Conservation (phyloP, 225 moss, liverwort and hornwort genomes). For the Marchantia paleacea region DNA sequence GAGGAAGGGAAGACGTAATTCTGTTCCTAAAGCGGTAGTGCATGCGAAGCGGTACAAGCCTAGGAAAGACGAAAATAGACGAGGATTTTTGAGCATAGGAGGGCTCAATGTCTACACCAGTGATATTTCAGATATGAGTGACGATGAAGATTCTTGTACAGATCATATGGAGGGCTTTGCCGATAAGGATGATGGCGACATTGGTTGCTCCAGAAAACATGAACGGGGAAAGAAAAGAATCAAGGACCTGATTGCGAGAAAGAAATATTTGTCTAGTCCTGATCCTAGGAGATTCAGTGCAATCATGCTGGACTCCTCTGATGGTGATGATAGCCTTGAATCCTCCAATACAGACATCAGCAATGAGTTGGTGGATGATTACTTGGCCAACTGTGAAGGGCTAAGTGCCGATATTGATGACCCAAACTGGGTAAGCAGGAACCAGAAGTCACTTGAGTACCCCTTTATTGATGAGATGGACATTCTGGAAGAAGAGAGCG, state of each 20-base stretch:
- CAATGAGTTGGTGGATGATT: slow-evolving; percentile 73
- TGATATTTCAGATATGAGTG: slow-evolving; percentile 22
- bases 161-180: slow-evolving; percentile 36
- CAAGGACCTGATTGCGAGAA: slow-evolving; percentile 24
- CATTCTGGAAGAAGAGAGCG: slow-evolving; percentile 22
- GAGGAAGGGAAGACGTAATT: slow-evolving; percentile 35
- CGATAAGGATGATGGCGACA: slow-evolving; percentile 44
- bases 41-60: background rate
- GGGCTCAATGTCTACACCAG: slow-evolving; percentile 61
- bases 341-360: slow-evolving; percentile 65
- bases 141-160: slow-evolving; percentile 23
- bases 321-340: slow-evolving; percentile 54
- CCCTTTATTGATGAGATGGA: slow-evolving; percentile 64
- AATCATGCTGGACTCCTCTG: slow-evolving; percentile 52
- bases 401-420: slow-evolving; percentile 50
- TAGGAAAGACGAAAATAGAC: slow-evolving; percentile 24
- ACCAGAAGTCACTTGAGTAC: slow-evolving; percentile 44
- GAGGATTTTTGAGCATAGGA: slow-evolving; percentile 67
- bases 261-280: slow-evolving; percentile 25
- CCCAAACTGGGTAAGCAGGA: slow-evolving; percentile 47
- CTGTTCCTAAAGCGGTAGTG: slow-evolving; percentile 16
- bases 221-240: slow-evolving; percentile 34
- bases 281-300: slow-evolving; percentile 30
- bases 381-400: slow-evolving; percentile 67
- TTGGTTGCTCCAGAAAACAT: slow-evolving; percentile 39